These are phyloP conservation scores for Actinomucor elegans DNA, from an alignment of 371 early-diverging fungal genomes.

Conservation along the genomic window DNA sequence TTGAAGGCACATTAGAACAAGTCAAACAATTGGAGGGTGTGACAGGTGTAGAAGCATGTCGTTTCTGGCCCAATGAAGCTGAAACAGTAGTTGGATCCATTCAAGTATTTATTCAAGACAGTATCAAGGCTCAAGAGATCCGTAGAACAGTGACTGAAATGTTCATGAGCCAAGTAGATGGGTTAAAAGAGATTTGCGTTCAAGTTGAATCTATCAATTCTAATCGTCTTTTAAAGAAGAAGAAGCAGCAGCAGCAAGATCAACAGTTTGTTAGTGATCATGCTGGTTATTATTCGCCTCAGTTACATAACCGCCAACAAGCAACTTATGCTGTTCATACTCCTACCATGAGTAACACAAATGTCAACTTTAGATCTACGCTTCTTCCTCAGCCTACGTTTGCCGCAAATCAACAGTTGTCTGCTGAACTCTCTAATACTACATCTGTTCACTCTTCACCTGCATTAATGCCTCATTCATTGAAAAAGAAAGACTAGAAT, in stretches of 20 bases:
- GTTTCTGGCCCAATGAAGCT: slow-evolving; percentile 68
- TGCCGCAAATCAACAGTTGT: too few species aligned
- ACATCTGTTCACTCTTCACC: slow-evolving; percentile 1
- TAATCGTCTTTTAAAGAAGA: slow-evolving; percentile 14
- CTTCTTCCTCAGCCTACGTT: slow-evolving; percentile 20
- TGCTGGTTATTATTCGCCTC: neutral
- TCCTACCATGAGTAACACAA: neutral
- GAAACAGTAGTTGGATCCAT: slow-evolving; percentile 58
- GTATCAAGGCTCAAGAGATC: slow-evolving; percentile 28
- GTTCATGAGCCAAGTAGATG: slow-evolving; percentile 45
- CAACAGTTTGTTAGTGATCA: neutral
- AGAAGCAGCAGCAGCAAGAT: slow-evolving; percentile 4
- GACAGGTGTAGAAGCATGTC: slow-evolving; percentile 35
- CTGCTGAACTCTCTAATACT: neutral
- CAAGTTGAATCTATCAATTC: slow-evolving; percentile 40
- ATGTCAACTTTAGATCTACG: slow-evolving; percentile 14
- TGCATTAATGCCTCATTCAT: slow-evolving; percentile 1
- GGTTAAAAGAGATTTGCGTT: slow-evolving; percentile 49
- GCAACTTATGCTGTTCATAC: neutral
- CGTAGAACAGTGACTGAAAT: slow-evolving; percentile 35
- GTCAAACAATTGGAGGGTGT: slow-evolving; percentile 48
- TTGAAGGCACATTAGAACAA: slow-evolving; percentile 56
- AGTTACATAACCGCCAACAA: neutral
- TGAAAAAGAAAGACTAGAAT: slow-evolving; percentile 14
- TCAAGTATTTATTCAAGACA: slow-evolving; percentile 50